These are phyloP conservation scores for Backusella tuberculispora DNA, from an alignment of 192 early-diverging fungal species.

Conservation along the genomic window DNA sequence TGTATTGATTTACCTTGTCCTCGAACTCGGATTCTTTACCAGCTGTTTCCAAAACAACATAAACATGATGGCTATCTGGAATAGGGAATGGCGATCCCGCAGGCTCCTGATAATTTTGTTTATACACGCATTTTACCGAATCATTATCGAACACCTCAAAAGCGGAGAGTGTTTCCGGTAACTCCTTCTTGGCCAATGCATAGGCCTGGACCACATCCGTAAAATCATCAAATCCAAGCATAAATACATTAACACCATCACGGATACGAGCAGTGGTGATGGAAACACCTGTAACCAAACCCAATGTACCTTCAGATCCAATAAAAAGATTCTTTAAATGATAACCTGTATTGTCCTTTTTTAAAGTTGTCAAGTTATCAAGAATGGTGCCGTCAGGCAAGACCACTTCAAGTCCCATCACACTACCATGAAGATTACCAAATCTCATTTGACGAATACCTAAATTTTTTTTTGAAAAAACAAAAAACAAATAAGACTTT, in stretches of 20 bases:
- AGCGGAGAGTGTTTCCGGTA: slow-evolving; percentile 90
- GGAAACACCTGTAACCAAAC: slow-evolving; percentile 89
- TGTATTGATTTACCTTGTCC: slow-evolving; percentile 61
- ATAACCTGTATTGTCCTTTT: slow-evolving; percentile 96
- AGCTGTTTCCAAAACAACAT: slow-evolving; percentile 89
- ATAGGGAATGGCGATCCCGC: slow-evolving; percentile 68
- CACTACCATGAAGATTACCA: slow-evolving; percentile 90
- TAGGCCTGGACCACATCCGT: slow-evolving; percentile 78
- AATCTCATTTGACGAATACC: slow-evolving; percentile 90
- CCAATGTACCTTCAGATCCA: slow-evolving; percentile 93
- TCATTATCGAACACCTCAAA: slow-evolving; percentile 95
- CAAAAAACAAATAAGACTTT: too few relatives aligned
- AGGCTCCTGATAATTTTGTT: slow-evolving; percentile 59
- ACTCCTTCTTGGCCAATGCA: slow-evolving; percentile 65
- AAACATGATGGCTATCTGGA: slow-evolving; percentile 67
- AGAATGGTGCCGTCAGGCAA: slow-evolving; percentile 88
- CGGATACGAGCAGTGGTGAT: slow-evolving; percentile 70
- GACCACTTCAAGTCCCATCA: slow-evolving; percentile 91
- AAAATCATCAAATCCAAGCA: slow-evolving; percentile 76
- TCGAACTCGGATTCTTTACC: slow-evolving; percentile 93
- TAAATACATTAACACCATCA: slow-evolving; percentile 62
- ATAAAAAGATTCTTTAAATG: slow-evolving; percentile 98
- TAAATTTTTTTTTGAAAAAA: slow-evolving; percentile 55
- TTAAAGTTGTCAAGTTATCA: slow-evolving; percentile 73
- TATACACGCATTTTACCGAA: slow-evolving; percentile 71